Evolutionary conservation across 805 yeast species (phyloP).

Genomic region (Monosporozyma solicola): DNA sequence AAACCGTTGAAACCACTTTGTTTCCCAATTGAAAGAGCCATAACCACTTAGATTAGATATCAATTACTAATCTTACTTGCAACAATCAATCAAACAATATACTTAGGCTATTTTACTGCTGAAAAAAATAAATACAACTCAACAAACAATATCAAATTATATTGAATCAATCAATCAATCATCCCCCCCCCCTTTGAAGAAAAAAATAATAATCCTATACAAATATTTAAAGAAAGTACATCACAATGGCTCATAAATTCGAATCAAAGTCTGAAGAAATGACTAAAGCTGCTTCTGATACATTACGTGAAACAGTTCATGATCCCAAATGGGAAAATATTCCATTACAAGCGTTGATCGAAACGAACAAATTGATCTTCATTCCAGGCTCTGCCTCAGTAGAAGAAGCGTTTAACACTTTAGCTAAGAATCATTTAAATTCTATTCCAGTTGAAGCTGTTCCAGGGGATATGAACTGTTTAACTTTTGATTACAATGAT

Average conservation of each 20-base stretch:
- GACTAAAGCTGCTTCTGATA: slow-evolving; percentile 1
- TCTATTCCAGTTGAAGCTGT: slow-evolving; percentile 69
- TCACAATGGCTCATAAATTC: neutral
- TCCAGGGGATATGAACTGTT: slow-evolving; percentile 53
- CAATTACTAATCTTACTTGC: too few relatives aligned
- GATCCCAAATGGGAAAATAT: slow-evolving; percentile 59
- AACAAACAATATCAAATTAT: too few relatives aligned
- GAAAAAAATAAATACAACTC: too few relatives aligned
- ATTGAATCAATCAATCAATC: too few relatives aligned
- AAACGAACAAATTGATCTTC: slow-evolving; percentile 64
- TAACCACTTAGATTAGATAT: too few relatives aligned
- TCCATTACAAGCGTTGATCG: slow-evolving; percentile 63
- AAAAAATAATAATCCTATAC: neutral
- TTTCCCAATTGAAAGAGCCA: too few relatives aligned
- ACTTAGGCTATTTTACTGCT: too few relatives aligned
- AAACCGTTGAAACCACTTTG: too few relatives aligned
- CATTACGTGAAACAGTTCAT: neutral
- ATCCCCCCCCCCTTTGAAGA: neutral
- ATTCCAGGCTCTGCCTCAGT: slow-evolving; percentile 63
- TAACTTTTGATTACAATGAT: slow-evolving; percentile 88
- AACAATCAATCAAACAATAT: too few relatives aligned
- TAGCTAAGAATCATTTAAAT: slow-evolving; percentile 65
- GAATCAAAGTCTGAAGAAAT: neutral
- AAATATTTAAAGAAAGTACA: neutral
- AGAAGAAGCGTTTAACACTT: slow-evolving; percentile 78